Evolutionary conservation across 73 alveolate genomes (phyloP).

Genomic region (Paramecium sexaurelia): DNA sequence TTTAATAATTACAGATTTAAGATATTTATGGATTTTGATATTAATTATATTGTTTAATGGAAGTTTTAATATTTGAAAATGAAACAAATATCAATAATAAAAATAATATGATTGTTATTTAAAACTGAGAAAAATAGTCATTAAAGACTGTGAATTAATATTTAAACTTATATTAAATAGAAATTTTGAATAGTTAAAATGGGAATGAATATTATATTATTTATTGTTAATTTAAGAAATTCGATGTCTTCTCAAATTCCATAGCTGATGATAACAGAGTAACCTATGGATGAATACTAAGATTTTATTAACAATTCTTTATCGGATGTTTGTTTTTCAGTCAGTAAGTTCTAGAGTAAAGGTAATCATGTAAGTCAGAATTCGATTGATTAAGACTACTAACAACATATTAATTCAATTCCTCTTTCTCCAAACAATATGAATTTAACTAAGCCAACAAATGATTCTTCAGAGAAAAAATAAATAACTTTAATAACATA

Average conservation of each 20-base stretch:
- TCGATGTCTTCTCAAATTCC: conserved; percentile 22
- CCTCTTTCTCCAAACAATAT: not conserved
- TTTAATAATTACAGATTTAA: too few relatives aligned
- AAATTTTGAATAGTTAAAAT: not conserved
- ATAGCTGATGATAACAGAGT: not conserved
- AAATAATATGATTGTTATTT: too few relatives aligned
- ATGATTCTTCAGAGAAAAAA: not conserved
- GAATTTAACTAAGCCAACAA: not conserved
- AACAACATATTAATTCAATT: not conserved
- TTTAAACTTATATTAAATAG: not conserved
- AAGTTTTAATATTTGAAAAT: too few relatives aligned
- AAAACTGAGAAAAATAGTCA: too few relatives aligned
- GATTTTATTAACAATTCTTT: conserved; percentile 16
- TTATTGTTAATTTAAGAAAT: not conserved
- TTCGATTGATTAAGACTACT: not conserved
- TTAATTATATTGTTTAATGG: too few relatives aligned
- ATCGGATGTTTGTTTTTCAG: conserved; percentile 38
- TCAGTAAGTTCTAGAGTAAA: not conserved
- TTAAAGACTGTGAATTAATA: not conserved
- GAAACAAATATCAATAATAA: too few relatives aligned
- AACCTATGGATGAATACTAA: conserved; percentile 6
- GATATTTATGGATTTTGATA: too few relatives aligned
- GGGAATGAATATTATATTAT: not conserved
- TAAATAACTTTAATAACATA: not conserved
- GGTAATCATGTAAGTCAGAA: conserved; percentile 15